phyloP scores from a whole-genome alignment of 495 filamentous ascomycete species.

The Tuber umbilicatum region DNA sequence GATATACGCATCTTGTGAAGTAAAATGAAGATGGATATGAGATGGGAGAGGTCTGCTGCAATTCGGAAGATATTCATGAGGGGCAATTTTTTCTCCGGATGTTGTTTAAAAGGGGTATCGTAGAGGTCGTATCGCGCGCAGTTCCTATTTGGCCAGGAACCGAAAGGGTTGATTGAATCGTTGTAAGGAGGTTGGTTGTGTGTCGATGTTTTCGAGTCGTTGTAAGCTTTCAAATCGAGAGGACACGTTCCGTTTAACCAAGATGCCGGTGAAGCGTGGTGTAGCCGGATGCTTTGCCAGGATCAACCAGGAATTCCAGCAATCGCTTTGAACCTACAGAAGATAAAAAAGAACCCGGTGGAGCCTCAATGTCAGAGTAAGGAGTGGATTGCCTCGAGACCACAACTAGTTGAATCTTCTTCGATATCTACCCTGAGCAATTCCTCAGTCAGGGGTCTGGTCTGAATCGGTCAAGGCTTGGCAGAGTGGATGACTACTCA shows the following conservation, averaged over 20 bases:
- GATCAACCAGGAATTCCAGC: not conserved
- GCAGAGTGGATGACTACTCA: not conserved
- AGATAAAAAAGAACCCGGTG: not conserved
- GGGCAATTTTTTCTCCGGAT: slow-evolving; percentile 15
- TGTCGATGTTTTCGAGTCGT: slow-evolving; percentile 29
- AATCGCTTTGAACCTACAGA: not conserved
- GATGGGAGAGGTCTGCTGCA: slow-evolving; percentile 73
- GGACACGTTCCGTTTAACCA: slow-evolving; percentile 39
- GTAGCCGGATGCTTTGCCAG: not conserved
- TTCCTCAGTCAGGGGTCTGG: not conserved
- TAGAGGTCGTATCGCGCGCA: slow-evolving; percentile 23
- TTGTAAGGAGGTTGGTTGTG: slow-evolving; percentile 32
- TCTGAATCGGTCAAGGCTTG: not conserved
- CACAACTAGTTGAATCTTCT: not conserved
- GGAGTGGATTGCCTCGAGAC: not conserved
- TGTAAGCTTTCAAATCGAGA: slow-evolving; percentile 28
- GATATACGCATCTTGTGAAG: slow-evolving; percentile 91
- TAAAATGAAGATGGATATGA: slow-evolving; percentile 88
- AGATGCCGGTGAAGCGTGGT: not conserved
- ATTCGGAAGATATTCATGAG: slow-evolving; percentile 39
- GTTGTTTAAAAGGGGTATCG: slow-evolving; percentile 30
- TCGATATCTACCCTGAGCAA: not conserved
- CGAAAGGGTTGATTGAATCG: slow-evolving; percentile 4
- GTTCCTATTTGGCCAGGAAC: slow-evolving; percentile 6
- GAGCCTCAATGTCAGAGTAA: not conserved